Base-by-base conservation (phyloP, 176 grass and related monocot species). In the Dendrocalamus sinicus region DNA sequence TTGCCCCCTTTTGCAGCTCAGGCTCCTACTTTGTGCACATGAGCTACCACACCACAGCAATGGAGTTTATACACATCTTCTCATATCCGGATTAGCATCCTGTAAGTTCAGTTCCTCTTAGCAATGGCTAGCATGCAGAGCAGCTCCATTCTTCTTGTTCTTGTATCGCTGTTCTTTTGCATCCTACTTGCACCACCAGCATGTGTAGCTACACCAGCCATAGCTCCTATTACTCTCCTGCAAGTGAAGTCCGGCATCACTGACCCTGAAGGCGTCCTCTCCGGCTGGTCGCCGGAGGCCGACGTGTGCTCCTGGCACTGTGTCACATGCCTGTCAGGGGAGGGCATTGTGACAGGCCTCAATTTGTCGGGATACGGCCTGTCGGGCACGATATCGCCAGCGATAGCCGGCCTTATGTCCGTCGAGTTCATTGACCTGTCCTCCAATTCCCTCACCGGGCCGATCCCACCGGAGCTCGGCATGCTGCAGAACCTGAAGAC, bases 371-470 rank as follows among this genome's bases (percentile, higher is more conserved):
- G 88, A 26, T 72, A 77, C 2, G 84, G 96, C 13, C 65, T 98
- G 5, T 67, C 90, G 0, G 96, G 96, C 46, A 82, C 55, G 58
- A 76, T 98, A 83, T 89, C 91, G 10, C 88, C 91, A 50, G 78
- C 72, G 53, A 84, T 98, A n/a, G 84, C 72, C 2, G 39, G 76
- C 46, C 91, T 98, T 6, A 2, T 75, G 4, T 91, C 74, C 45
- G 47, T 98, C 5, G 90, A 98, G 84, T 72, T 84, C 67, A 91
- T 98, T 2, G 96, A 98, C 62, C 5, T 98, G 26, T 98, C 96
- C 28, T 98, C 96, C 39, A 95, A 98, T 77, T 89, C 86, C 44
- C 88, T 98, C 64, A 71, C 91, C 22, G 96, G 93, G 51, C 46
- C 74, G 9, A 89, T 98, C 76, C 93, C 96, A 4, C 43, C 66